Evolutionary conservation across 192 early-diverging fungal species (phyloP), one percentile per base, ranked within the genome.

Genomic region (Entomortierella beljakovae): DNA sequence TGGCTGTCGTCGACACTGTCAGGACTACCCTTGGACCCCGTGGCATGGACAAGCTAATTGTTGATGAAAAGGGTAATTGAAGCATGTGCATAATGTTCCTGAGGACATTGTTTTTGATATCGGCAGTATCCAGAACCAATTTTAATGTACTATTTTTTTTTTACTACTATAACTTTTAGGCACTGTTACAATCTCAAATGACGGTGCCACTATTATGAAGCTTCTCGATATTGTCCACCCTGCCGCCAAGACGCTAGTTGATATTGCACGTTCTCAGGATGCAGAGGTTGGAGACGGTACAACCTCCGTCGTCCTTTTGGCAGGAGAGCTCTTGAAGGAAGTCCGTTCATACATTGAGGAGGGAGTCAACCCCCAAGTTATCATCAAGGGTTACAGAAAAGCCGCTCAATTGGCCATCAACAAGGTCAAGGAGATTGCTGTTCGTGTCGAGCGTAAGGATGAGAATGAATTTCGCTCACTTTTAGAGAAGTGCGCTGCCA

Each of bases 1-100:
- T 94, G 64, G 96, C 96, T 31, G 91, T 98, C 55, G 96, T 96
- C 63, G 98, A 99, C 81, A 95, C 91, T 56, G 92, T 99, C 71
- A 90, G 95, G 67, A 98, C 97, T 6, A 98, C 98, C 26, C 89
- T 99, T 37, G 98, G 98, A 48, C 98, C 98, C 35, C 89, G 97
- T 61, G 98, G 98, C 59, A 99, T 99, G 98, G 98, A 99, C 82
- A 99, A 99, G 87, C 86, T 99, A 52, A 98, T 99, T 65, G 96
- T 98, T 49, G 96, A 98, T 77, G 88, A 88, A 57, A 94, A 93
- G 74, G 93, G 93, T 93, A 86, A 68, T 57, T 57, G n/a, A 42
- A 43, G 26, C 22, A 2, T 25, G 34, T 11, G 20, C 29, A 6
- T 26, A 32, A 4, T 53, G 5, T 26, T 33, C 6, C 3, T 32